A percentile compares a stretch with the other conserved stretches of the same genome.
phyloP scores from a whole-genome alignment of 2,329 filamentous ascomycete species.

The Venturia pyrina region DNA sequence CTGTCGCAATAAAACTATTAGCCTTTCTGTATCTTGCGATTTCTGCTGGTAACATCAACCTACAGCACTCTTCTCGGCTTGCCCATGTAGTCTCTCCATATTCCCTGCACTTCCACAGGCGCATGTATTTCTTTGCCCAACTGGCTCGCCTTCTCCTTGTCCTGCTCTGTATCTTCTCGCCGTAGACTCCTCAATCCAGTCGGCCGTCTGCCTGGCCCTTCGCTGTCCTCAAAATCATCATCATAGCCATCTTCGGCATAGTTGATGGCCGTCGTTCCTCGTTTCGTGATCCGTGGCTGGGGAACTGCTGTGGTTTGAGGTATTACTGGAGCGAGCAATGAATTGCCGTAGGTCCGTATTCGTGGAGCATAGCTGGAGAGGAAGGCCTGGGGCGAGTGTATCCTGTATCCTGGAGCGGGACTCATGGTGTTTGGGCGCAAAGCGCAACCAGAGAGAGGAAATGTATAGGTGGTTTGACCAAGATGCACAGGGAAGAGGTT shows the following conservation, averaged over 20 bases:
- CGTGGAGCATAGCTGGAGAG: conserved; percentile 87
- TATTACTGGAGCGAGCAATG: conserved; percentile 75
- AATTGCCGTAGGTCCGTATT: conserved; percentile 82
- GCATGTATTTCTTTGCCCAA: conserved; percentile 70
- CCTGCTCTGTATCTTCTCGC: conserved; percentile 60
- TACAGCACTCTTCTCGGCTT: conserved; percentile 46
- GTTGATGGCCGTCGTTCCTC: conserved; percentile 92
- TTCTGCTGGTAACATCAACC: conserved; percentile 27
- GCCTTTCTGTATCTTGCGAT: neutral
- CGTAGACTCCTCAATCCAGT: conserved; percentile 77
- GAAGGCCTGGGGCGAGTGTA: conserved; percentile 66
- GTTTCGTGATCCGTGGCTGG: conserved; percentile 81
- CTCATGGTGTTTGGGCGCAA: conserved; percentile 5
- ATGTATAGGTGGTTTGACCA: neutral
- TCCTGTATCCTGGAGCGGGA: neutral
- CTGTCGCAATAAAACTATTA: conserved; percentile 20
- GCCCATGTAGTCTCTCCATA: conserved; percentile 94
- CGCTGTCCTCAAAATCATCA: conserved; percentile 65
- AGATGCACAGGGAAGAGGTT: neutral
- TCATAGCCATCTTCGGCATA: conserved; percentile 96
- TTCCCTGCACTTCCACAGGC: conserved; percentile 77
- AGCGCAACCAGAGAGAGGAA: neutral
- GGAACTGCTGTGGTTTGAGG: conserved; percentile 58
- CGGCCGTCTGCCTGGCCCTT: conserved; percentile 53
- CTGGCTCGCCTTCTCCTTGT: conserved; percentile 59